Evolutionary conservation across 306 rosid species (phyloP).

Genomic region (Pterocarpus macrocarpus): DNA sequence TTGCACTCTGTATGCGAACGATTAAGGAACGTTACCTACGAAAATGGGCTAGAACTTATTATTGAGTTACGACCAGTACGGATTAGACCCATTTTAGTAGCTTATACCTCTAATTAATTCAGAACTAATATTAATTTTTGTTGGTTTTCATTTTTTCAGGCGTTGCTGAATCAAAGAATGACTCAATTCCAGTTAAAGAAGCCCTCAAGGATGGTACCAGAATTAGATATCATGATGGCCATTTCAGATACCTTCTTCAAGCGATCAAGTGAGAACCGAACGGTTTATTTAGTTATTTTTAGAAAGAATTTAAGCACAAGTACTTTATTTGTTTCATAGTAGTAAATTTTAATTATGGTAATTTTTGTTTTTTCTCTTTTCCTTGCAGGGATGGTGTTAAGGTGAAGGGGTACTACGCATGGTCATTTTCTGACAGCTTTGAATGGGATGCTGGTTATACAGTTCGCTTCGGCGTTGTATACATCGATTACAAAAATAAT

Average conservation of each 20-base stretch:
- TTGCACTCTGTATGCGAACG: too few relatives aligned
- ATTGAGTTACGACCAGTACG: too few relatives aligned
- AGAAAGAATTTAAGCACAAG: too few relatives aligned
- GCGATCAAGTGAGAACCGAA: slow-evolving; percentile 54
- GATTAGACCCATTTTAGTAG: too few relatives aligned
- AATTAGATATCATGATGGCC: slow-evolving; percentile 50
- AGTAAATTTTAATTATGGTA: not conserved
- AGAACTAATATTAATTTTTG: not conserved
- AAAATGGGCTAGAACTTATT: too few relatives aligned
- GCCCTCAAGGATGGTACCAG: slow-evolving; percentile 49
- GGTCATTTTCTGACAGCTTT: slow-evolving; percentile 63
- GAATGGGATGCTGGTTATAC: slow-evolving; percentile 72
- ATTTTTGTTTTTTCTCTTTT: not conserved
- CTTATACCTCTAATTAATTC: too few relatives aligned
- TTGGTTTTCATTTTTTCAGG: slow-evolving; percentile 43
- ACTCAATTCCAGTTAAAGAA: slow-evolving; percentile 47
- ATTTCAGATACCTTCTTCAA: slow-evolving; percentile 47
- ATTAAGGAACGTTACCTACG: too few relatives aligned
- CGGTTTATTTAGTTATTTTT: not conserved
- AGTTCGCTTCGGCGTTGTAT: slow-evolving; percentile 60
- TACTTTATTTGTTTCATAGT: too few relatives aligned
- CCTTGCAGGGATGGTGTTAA: slow-evolving; percentile 56
- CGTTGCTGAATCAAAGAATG: slow-evolving; percentile 54
- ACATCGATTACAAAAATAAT: slow-evolving; percentile 51
- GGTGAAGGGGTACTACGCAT: slow-evolving; percentile 55